Percentiles rank a stretch among this genome's conserved stretches.
These are phyloP conservation scores for Tetrapisispora namnaoensis DNA, from an alignment of 805 yeast species.

Conservation along the genomic window DNA sequence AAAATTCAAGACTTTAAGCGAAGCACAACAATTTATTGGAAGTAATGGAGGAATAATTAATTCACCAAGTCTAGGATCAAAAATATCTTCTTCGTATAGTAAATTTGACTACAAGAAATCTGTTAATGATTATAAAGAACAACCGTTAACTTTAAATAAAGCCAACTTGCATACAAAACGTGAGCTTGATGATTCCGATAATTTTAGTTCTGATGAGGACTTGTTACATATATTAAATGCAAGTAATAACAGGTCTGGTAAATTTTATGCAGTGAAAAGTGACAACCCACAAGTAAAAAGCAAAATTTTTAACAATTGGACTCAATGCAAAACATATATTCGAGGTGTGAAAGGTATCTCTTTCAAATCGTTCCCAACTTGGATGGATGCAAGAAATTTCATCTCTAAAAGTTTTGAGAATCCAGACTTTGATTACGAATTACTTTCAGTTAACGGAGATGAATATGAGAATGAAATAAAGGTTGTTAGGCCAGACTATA, in stretches of 20 bases:
- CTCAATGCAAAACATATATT: slow-evolving; percentile 25
- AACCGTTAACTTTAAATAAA: background rate
- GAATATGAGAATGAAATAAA: slow-evolving; percentile 7
- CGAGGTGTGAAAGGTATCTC: slow-evolving; percentile 31
- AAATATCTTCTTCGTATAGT: too few species aligned
- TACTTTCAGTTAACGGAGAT: slow-evolving; percentile 10
- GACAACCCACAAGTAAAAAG: slow-evolving; percentile 18
- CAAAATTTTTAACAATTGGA: slow-evolving; percentile 27
- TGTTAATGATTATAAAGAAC: too few species aligned
- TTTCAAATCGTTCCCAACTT: slow-evolving; percentile 34
- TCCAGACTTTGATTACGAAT: slow-evolving; percentile 10
- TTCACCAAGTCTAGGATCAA: background rate
- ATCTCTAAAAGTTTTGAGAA: slow-evolving; percentile 6
- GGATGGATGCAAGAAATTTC: slow-evolving; percentile 29
- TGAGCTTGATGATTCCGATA: slow-evolving; percentile 1
- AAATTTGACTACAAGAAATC: too few species aligned
- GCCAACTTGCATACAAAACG: background rate
- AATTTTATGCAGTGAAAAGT: slow-evolving; percentile 30
- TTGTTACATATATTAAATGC: background rate
- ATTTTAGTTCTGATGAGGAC: background rate
- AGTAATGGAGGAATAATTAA: background rate
- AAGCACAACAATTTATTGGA: slow-evolving; percentile 38
- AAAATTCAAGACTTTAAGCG: slow-evolving; percentile 38
- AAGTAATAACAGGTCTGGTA: background rate
- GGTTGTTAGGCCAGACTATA: background rate